phyloP scores from a whole-genome alignment of 352 stramenopile genomes.

The Phytophthora macrochlamydospora region DNA sequence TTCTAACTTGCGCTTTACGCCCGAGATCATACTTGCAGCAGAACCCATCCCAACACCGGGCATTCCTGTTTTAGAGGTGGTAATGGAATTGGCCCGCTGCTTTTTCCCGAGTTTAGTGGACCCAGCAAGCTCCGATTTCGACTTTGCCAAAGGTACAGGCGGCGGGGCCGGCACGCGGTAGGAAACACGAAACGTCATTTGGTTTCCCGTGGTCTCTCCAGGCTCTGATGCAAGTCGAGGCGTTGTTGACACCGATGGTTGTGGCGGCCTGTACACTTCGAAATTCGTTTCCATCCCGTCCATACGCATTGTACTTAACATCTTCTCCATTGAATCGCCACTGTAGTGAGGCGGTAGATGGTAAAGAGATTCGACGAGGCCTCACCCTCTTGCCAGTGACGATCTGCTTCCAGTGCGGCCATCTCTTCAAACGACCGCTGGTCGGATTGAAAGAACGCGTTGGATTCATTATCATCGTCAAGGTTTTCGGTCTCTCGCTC shows the following conservation, averaged over 20 bases:
- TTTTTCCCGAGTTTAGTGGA: slow-evolving; percentile 65
- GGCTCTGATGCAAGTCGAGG: slow-evolving; percentile 30
- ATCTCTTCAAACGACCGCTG: slow-evolving; percentile 55
- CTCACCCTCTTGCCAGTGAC: slow-evolving; percentile 52
- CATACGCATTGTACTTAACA: slow-evolving; percentile 56
- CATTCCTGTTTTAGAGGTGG: slow-evolving; percentile 11
- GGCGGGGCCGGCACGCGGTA: slow-evolving; percentile 69
- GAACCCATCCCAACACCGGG: slow-evolving; percentile 12
- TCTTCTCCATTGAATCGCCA: slow-evolving; percentile 34
- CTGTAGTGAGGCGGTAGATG: slow-evolving; percentile 7
- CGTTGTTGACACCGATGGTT: slow-evolving; percentile 8
- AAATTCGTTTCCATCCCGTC: slow-evolving; percentile 65
- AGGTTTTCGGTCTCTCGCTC: slow-evolving; percentile 11
- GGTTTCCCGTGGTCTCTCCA: slow-evolving; percentile 24
- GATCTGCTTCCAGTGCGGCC: slow-evolving; percentile 34
- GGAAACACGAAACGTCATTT: slow-evolving; percentile 66
- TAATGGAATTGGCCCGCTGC: slow-evolving; percentile 37
- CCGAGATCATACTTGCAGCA: slow-evolving; percentile 9
- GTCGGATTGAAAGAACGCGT: slow-evolving; percentile 23
- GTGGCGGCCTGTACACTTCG: slow-evolving; percentile 56
- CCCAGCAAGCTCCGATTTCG: slow-evolving; percentile 36
- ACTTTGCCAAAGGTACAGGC: slow-evolving; percentile 30
- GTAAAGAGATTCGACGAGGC: slow-evolving; percentile 49
- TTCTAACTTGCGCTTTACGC: slow-evolving; percentile 78
- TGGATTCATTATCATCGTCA: slow-evolving; percentile 34